Evolutionary conservation across 768 basidiomycete species (phyloP).

Genomic region (Hypsizygus marmoreus): DNA sequence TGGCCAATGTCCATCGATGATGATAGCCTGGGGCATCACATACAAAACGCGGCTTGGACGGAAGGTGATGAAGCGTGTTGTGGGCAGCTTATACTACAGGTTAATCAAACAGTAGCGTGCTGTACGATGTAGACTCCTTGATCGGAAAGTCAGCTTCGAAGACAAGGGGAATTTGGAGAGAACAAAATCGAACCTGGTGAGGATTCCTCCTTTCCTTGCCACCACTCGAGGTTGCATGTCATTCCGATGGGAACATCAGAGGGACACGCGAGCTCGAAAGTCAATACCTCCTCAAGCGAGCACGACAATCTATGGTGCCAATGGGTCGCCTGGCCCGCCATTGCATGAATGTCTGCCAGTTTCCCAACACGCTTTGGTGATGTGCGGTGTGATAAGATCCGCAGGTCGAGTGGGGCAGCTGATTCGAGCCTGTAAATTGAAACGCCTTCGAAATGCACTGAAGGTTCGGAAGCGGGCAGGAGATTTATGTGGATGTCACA

Average conservation of each 20-base stretch:
- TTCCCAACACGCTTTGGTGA: neutral
- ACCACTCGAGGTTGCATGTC: neutral
- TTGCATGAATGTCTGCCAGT: neutral
- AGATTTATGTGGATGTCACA: conserved; percentile 13
- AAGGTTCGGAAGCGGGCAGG: neutral
- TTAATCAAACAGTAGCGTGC: neutral
- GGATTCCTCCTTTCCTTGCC: neutral
- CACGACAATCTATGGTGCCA: conserved; percentile 1
- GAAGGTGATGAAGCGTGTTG: neutral
- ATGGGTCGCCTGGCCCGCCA: neutral
- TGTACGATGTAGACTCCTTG: neutral
- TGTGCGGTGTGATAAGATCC: neutral
- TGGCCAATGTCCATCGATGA: no score
- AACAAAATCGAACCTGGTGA: neutral
- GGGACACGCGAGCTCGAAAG: neutral
- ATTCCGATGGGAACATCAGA: neutral
- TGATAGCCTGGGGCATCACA: no score
- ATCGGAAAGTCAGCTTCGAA: neutral
- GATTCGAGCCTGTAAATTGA: neutral
- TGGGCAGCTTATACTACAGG: neutral
- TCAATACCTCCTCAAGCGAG: conserved; percentile 3
- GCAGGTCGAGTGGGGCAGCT: neutral
- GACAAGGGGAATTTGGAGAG: neutral
- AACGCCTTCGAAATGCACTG: neutral
- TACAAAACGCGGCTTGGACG: neutral